Evolutionary conservation across 1,139 yeast genomes (phyloP), one percentile per base, ranked within the genome.

Genomic region (Saccharomyces hybrid): DNA sequence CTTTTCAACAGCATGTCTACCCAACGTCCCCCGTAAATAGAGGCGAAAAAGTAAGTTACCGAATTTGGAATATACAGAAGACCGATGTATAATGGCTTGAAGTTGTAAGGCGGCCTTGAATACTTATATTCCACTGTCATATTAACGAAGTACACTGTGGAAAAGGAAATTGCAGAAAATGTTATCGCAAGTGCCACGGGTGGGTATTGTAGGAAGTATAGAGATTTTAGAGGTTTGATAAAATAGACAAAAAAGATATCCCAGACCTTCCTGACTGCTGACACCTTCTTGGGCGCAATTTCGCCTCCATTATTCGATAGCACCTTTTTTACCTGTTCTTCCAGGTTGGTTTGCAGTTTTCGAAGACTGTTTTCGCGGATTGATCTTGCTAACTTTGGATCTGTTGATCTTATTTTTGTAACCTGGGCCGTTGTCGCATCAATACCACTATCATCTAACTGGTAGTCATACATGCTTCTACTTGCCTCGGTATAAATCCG

Each of bases 41-140:
- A 84, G 0, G 95, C 93, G 49, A 84, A 62, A 41, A 88, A 72
- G 64, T 88, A 88, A 0, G 93, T 83, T 16, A 87, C 79, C 0
- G 96, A 87, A 68, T 88, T 88, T 46, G 96, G 96, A 46, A 89
- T 82, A 70, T 88, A 89, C 58, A 86, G 76, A 46, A 89, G 74
- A 48, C 97, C 97, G 52, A 85, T 78, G 55, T 84, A 78, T 53
- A 88, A 71, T 1, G 86, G 70, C 44, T 75, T 73, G 74, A 86
- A 88, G 60, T 82, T 78, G 70, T 89, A 89, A 2, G 97, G 97
- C 0, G 73, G 68, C 26, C 78, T 67, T 0, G 87, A 73, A 68
- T 83, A 89, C 56, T 77, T 77, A 63, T 80, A 78, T 48, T 91
- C 79, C 47, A 89, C 75, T 8, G 95, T 78, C 79, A 88, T 77